Evolutionary conservation across 805 yeast genomes (phyloP), one percentile per base, ranked within the genome.

Genomic region (Yarrowia keelungensis): DNA sequence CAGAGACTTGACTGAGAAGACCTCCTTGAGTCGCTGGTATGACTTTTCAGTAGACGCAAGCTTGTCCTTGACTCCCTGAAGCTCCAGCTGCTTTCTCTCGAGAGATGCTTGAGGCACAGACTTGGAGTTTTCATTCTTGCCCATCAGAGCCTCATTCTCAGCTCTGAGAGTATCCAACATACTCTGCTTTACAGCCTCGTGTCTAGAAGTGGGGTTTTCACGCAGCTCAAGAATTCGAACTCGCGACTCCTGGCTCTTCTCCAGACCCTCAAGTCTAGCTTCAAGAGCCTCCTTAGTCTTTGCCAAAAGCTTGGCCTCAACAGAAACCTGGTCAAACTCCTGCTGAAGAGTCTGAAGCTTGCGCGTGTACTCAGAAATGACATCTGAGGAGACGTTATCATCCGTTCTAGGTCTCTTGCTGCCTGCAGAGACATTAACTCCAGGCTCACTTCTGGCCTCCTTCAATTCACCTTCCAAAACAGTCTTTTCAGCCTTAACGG

Each of bases 1-100:
- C 41, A 82, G 78, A n/a, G 94, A 87, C 75, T 90, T 89, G 64
- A 84, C 83, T 16, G 86, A 78, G 75, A 86, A 91, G 8, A 85
- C 83, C 71, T 87, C 86, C 71, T 81, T 84, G 19, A 83, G 75
- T 36, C 76, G 68, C 41, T 72, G 74, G n/a, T 62, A 71, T 10
- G 72, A 51, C 51, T 74, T 74, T n/a, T 62, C 69, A 5, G 59
- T 65, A 15, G 68, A 65, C 3, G 59, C 68, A 10, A 65, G 45
- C 49, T 70, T 71, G 42, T 73, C 76, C 38, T 68, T 46, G 14
- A 74, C 26, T 12, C 71, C 53, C 26, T 64, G 45, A 8, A 65
- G 49, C 43, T 74, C 73, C 35, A 85, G 74, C 36, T 79, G 78
- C 39, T 80, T 77, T 68, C 83, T 81, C 69, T 90, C 93, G 47